Conservation (phyloP, 768 basidiomycete species). For the Boletus sp. region DNA sequence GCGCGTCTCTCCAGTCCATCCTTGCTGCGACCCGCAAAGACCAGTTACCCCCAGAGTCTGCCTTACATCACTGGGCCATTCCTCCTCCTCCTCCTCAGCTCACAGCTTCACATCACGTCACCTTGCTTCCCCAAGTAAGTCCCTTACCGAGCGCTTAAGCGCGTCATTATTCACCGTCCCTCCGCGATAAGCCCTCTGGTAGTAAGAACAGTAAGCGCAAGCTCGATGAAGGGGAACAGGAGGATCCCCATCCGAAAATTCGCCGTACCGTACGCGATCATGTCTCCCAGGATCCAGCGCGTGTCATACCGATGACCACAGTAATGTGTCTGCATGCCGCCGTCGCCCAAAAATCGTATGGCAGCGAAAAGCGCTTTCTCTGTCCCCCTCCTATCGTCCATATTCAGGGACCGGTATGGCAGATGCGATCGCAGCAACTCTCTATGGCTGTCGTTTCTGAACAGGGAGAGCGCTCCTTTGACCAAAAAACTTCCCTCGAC, state of each 20-base stretch:
- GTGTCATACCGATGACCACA: conserved; percentile 85
- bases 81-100: conserved; percentile 31
- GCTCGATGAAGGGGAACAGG: conserved; percentile 57
- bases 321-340: conserved; percentile 89
- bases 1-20: conserved; percentile 41
- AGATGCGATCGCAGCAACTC: conserved; percentile 75
- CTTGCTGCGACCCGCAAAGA: conserved; percentile 34
- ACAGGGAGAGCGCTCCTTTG: conserved; percentile 76
- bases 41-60: conserved; percentile 25
- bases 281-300: conserved; percentile 68
- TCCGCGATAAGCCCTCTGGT: conserved; percentile 27
- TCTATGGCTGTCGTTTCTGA: conserved; percentile 86
- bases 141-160: conserved; percentile 26
- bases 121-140: conserved; percentile 40
- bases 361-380: conserved; percentile 91
- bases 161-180: conserved; percentile 25
- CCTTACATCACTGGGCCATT: conserved; percentile 40
- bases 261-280: conserved; percentile 82
- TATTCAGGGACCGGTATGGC: conserved; percentile 85
- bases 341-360: conserved; percentile 94
- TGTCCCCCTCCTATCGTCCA: conserved; percentile 93
- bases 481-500: conserved; percentile 81
- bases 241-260: conserved; percentile 72
- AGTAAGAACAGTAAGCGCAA: conserved; percentile 66
- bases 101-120: conserved; percentile 25